Conservation (phyloP, 2,329 filamentous ascomycete species). For the Diplodia intermedia region DNA sequence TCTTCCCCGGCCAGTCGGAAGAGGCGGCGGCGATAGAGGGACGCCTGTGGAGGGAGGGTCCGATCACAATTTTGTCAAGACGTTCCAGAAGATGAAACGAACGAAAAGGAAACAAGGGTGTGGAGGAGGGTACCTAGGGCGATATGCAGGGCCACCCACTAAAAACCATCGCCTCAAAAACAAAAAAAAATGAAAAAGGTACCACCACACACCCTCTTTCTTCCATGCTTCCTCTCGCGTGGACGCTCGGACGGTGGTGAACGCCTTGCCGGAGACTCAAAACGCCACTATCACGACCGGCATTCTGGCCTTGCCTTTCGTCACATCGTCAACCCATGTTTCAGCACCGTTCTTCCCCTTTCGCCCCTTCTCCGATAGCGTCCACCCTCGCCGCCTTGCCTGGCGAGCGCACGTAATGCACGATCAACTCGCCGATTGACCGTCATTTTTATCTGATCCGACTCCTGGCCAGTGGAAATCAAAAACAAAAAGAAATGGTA, state of each 20-base stretch:
- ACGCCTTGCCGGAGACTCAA: background rate
- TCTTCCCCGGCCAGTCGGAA: constrained; percentile 10
- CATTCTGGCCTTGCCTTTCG: constrained; percentile 7
- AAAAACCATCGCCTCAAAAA: background rate
- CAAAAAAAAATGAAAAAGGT: background rate
- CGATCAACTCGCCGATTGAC: background rate
- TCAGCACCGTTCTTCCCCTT: background rate
- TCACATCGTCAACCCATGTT: background rate
- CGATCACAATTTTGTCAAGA: background rate
- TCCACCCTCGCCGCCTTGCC: background rate
- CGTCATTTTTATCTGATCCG: background rate
- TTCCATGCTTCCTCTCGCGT: background rate
- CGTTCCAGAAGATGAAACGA: background rate
- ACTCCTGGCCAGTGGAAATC: background rate
- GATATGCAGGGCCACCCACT: constrained; percentile 4
- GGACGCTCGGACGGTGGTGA: constrained; percentile 13
- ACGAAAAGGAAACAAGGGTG: background rate
- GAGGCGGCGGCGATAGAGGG: background rate
- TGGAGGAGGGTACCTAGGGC: background rate
- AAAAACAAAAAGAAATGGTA: background rate
- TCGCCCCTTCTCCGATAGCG: background rate
- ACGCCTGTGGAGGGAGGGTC: background rate
- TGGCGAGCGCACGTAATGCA: background rate
- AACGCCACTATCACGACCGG: constrained; percentile 14
- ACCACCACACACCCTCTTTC: background rate